A percentile compares a stretch with the other conserved stretches of the same genome.
These are phyloP conservation scores for Serpula lacrymans DNA, from an alignment of 768 basidiomycete species.

Conservation along the genomic window DNA sequence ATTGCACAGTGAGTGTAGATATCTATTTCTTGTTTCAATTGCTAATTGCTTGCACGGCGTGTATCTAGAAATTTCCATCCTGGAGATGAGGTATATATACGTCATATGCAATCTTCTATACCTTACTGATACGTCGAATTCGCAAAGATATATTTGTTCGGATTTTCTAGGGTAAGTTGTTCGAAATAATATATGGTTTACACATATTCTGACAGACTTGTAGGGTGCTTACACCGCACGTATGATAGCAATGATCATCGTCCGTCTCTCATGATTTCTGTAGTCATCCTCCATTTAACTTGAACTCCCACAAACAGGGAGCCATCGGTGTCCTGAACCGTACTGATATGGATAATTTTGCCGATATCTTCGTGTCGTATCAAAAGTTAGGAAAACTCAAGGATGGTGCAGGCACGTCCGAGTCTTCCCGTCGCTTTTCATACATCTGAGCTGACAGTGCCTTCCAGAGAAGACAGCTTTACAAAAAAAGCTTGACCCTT, in stretches of 20 bases:
- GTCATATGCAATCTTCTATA: background rate
- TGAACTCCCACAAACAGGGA: slow-evolving; percentile 38
- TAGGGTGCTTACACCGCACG: slow-evolving; percentile 77
- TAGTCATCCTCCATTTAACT: background rate
- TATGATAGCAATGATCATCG: slow-evolving; percentile 71
- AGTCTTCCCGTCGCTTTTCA: background rate
- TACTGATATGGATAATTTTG: slow-evolving; percentile 70
- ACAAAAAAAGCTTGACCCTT: slow-evolving; percentile 45
- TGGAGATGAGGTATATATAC: slow-evolving; percentile 59
- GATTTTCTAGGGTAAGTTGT: slow-evolving; percentile 61
- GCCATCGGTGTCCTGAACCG: slow-evolving; percentile 70
- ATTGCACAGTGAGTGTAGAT: slow-evolving; percentile 70
- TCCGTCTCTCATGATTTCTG: slow-evolving; percentile 25
- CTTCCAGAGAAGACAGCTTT: slow-evolving; percentile 34
- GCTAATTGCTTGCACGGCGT: slow-evolving; percentile 1
- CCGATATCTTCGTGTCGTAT: slow-evolving; percentile 55
- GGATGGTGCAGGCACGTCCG: slow-evolving; percentile 39
- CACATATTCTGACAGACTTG: slow-evolving; percentile 6
- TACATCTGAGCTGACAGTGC: background rate
- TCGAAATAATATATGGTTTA: background rate
- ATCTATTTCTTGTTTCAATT: too few relatives aligned
- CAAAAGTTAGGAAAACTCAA: slow-evolving; percentile 58
- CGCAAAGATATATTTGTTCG: slow-evolving; percentile 73
- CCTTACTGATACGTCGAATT: slow-evolving; percentile 6
- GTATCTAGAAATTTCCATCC: slow-evolving; percentile 58